phyloP scores from a whole-genome alignment of 768 basidiomycete species.

The Lactarius evosmus region DNA sequence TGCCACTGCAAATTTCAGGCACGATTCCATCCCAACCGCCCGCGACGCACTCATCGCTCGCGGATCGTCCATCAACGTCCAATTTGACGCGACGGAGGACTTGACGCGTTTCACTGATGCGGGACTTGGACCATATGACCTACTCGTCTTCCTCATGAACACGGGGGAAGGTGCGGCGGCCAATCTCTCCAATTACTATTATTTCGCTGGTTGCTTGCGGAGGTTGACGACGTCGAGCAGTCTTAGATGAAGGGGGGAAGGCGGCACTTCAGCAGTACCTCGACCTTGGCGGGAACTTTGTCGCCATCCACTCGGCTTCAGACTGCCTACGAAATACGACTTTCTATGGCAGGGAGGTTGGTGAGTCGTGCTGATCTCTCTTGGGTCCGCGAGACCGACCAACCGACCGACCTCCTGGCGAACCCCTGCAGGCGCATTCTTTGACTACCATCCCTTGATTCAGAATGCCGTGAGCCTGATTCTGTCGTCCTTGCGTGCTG shows the following conservation, averaged over 20 bases:
- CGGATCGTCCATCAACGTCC: conserved; percentile 35
- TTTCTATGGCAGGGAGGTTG: conserved; percentile 42
- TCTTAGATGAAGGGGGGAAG: conserved; percentile 42
- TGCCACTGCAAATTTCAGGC: conserved; percentile 44
- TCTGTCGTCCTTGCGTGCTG: neutral
- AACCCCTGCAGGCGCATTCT: conserved; percentile 37
- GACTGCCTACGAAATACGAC: conserved; percentile 42
- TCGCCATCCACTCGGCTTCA: conserved; percentile 46
- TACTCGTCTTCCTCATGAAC: conserved; percentile 45
- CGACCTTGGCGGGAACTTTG: conserved; percentile 45
- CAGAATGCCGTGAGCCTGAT: conserved; percentile 41
- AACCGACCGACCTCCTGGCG: neutral
- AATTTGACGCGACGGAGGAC: conserved; percentile 48
- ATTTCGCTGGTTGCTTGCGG: neutral
- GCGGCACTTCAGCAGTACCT: conserved; percentile 44
- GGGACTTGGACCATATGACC: conserved; percentile 42
- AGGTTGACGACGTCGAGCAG: conserved; percentile 29
- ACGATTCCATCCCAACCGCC: conserved; percentile 51
- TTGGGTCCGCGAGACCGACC: neutral
- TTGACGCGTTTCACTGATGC: conserved; percentile 40
- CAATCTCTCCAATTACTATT: neutral
- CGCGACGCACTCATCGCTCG: conserved; percentile 38
- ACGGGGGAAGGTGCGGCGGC: conserved; percentile 44
- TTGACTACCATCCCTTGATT: conserved; percentile 48
- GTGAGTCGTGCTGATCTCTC: conserved; percentile 30